Conservation (phyloP, 495 filamentous ascomycete genomes). For the Poronia punctata region DNA sequence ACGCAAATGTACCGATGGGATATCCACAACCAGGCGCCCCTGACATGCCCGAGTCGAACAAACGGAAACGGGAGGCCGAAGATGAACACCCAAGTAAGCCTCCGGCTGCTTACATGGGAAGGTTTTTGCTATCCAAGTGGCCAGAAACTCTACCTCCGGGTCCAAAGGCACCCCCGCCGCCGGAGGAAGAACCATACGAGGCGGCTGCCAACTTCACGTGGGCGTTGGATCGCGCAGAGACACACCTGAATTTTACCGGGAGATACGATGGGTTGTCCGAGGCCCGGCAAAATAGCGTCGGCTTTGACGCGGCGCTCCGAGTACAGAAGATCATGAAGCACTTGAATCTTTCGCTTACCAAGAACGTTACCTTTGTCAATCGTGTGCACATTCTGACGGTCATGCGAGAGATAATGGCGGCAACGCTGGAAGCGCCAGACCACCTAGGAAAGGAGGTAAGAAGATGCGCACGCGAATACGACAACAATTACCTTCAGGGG, state of each 20-base stretch:
- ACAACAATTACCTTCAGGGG: background rate
- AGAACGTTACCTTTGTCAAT: conserved; percentile 1
- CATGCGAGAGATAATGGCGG: conserved; percentile 3
- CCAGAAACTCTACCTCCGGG: no score
- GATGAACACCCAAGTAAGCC: background rate
- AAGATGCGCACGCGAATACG: background rate
- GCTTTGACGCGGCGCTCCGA: no score
- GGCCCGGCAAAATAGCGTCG: no score
- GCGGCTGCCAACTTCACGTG: no score
- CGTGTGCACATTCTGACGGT: conserved; percentile 6
- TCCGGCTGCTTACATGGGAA: background rate
- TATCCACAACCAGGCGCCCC: no score
- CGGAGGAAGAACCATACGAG: no score
- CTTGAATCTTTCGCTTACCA: background rate
- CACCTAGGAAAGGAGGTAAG: background rate
- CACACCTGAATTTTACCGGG: no score
- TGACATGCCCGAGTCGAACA: no score
- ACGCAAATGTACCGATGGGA: no score
- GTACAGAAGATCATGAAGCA: no score
- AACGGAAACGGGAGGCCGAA: conserved; percentile 1
- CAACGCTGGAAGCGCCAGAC: background rate
- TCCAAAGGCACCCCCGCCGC: no score
- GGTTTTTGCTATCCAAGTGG: background rate
- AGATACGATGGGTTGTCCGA: background rate
- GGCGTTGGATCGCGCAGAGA: no score